These are phyloP conservation scores for Austroboletus niveus DNA, from an alignment of 1,284 basidiomycete genomes.

Conservation along the genomic window DNA sequence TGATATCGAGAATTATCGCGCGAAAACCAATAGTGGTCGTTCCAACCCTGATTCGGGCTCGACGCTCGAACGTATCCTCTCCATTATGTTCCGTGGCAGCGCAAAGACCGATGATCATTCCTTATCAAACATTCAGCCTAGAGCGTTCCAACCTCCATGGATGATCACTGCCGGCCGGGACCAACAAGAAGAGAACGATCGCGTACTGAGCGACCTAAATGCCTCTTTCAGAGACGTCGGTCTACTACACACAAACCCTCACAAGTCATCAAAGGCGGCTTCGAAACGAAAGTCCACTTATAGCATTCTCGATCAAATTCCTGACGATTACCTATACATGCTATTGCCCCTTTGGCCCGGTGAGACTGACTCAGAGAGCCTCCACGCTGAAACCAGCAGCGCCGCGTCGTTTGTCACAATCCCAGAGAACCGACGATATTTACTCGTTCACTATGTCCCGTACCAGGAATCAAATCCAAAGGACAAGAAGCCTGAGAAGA, in stretches of 20 bases:
- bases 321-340: conserved; percentile 72
- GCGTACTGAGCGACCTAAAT: conserved; percentile 66
- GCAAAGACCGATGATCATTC: conserved; percentile 24
- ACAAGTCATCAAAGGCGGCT: conserved; percentile 28
- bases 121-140: conserved; percentile 32
- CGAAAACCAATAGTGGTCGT: conserved; percentile 20
- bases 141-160: conserved; percentile 64
- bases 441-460: conserved; percentile 71
- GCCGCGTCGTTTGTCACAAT: conserved; percentile 41
- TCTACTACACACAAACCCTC: conserved; percentile 57
- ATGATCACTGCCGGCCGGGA: conserved; percentile 58
- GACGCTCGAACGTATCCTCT: conserved; percentile 24
- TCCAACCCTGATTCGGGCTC: conserved; percentile 19
- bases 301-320: conserved; percentile 62
- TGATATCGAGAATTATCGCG: conserved; percentile 50
- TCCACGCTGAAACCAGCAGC: conserved; percentile 28
- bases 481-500: conserved; percentile 36
- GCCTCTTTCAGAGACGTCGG: conserved; percentile 77
- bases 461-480: conserved; percentile 31
- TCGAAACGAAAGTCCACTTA: conserved; percentile 23
- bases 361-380: conserved; percentile 52
- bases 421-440: conserved; percentile 56
- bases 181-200: conserved; percentile 63
- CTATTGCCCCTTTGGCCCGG: conserved; percentile 78
- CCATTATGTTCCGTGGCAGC: conserved; percentile 19